phyloP scores from a whole-genome alignment of 164 flowering plant genomes.

The Tinospora cordifolia region DNA sequence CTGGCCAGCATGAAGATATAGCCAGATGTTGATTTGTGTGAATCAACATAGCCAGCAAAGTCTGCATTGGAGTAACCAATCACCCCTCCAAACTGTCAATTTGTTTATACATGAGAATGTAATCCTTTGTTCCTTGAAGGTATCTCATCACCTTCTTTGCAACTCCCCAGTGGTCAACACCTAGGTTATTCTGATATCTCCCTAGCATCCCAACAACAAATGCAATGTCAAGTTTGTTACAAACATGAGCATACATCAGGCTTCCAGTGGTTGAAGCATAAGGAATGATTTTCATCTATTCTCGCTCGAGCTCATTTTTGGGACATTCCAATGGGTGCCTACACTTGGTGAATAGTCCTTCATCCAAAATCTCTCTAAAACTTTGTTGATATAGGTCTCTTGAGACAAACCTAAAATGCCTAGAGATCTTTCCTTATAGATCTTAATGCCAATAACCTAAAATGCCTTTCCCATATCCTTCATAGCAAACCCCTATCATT shows the following conservation, averaged over 20 bases:
- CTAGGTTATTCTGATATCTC: no score
- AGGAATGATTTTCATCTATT: not conserved
- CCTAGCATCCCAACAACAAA: no score
- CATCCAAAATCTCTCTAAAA: no score
- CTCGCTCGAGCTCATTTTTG: not conserved
- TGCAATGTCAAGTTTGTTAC: not conserved
- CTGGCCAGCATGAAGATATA: no score
- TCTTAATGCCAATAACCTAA: conserved; percentile 19
- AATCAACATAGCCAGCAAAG: not conserved
- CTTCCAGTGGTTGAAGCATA: not conserved
- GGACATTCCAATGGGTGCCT: no score
- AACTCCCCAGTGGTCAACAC: no score
- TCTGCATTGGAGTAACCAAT: not conserved
- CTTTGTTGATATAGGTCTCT: not conserved
- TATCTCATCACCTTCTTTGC: no score
- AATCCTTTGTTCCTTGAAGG: no score
- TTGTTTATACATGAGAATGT: no score
- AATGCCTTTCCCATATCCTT: conserved; percentile 22
- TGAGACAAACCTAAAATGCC: not conserved
- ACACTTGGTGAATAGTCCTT: no score
- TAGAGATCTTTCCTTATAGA: conserved; percentile 7
- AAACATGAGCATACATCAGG: conserved; percentile 1
- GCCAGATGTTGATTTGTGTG: not conserved
- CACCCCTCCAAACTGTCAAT: not conserved
- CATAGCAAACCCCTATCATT: conserved; percentile 18